Evolutionary conservation across 495 filamentous ascomycete species (phyloP).

Genomic region (Lasiosphaeria ovina): DNA sequence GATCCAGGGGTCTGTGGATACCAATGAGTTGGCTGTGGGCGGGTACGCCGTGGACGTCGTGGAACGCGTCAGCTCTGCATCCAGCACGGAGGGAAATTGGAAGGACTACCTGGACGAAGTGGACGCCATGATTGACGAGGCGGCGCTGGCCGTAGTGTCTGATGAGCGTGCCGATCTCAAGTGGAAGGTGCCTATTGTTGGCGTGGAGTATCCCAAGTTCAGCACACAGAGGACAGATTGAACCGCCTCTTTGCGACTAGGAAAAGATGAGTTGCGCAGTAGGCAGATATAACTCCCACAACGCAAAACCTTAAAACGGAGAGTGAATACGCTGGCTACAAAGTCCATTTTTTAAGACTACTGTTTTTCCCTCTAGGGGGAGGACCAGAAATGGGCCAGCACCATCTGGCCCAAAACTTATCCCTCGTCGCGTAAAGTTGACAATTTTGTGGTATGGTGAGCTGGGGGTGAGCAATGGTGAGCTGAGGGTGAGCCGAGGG

Average conservation of each 20-base stretch:
- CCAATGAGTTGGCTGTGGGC: too few relatives aligned
- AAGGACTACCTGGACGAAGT: too few relatives aligned
- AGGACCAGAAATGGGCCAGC: neutral
- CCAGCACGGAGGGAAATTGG: too few relatives aligned
- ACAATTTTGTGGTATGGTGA: neutral
- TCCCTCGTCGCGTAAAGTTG: neutral
- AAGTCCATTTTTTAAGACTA: neutral
- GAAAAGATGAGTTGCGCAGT: neutral
- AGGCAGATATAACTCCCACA: neutral
- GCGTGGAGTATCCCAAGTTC: too few relatives aligned
- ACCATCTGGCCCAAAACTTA: neutral
- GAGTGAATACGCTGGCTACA: neutral
- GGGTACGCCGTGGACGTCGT: too few relatives aligned
- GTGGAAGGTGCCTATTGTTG: too few relatives aligned
- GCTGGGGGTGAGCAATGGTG: neutral
- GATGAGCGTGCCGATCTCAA: too few relatives aligned
- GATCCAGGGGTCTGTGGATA: too few relatives aligned
- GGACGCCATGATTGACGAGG: too few relatives aligned
- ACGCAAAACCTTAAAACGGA: conserved; percentile 1
- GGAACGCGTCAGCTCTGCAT: too few relatives aligned
- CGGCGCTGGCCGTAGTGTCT: too few relatives aligned
- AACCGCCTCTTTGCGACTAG: neutral
- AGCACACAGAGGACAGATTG: too few relatives aligned
- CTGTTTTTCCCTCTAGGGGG: neutral
- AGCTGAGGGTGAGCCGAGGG: neutral